Base-by-base conservation (phyloP, 2,329 filamentous ascomycete genomes). In the Geosmithia morbida region DNA sequence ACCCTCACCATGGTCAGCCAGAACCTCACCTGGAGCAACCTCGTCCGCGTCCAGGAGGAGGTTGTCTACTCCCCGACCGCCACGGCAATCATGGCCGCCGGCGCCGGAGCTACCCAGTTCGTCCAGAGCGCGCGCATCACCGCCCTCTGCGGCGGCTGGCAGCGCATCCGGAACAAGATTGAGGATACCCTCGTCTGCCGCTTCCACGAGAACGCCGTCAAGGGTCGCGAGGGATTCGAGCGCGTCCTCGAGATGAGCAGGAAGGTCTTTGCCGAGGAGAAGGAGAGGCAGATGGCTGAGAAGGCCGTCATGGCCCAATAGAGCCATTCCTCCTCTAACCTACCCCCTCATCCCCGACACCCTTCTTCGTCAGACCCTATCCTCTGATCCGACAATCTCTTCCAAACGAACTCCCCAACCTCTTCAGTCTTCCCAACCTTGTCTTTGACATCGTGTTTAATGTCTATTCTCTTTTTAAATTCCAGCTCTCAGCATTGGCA, bases 1-100 rank as follows among this genome's bases (percentile, higher is more conserved):
- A 94, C 86, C 53, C 87, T 98, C 59, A 97, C 89, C 51, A 95
- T 98, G 85, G 88, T 89, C 63, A 92, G 86, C 54, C 87, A 87
- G 62, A 98, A 98, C 68, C 72, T 98, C 61, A 97, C 92, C 7
- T 92, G 81, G 77, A 83, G 81, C 52, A 94, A 97, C 59, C 77
- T 98, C 47, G 74, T 97, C 61, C 87, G 78, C 59, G 88, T 96
- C 43, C 85, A 89, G 63, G 92, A 98, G 70, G 96, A 90, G 17
- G 89, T 96, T 52, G 72, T 85, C 48, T 97, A 97, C 69, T 74
- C 75, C 55, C 88, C 87, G 1, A 57, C 71, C 43, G 58, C 60
- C 47, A 16, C 11, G 11, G 33, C 33, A n/a, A n/a, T n/a, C 33
- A 11, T 13, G 6, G 33, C 33, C 33, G 64, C 64, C 59, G 59